Conservation (phyloP, 169 alveolate species). For the Condylostoma magnum region DNA sequence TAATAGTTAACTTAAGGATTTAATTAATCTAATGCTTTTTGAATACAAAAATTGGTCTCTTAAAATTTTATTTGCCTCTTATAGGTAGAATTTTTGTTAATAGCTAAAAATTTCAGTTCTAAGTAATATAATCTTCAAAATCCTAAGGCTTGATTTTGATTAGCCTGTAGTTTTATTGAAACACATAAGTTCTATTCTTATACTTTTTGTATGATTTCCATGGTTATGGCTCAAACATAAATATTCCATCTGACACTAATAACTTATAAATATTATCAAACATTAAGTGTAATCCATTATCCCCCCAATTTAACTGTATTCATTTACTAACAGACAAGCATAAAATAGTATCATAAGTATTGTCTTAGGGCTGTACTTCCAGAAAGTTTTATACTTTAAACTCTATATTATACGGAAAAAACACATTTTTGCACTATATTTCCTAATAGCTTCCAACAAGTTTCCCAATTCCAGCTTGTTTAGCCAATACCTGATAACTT, state of each 20-base stretch:
- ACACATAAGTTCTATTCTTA: background rate
- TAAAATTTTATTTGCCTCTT: too few relatives aligned
- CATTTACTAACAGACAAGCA: background rate
- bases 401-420: background rate
- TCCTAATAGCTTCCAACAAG: too few relatives aligned
- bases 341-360: background rate
- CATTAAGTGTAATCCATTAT: background rate
- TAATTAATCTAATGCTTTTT: too few relatives aligned
- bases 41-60: too few relatives aligned
- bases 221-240: conserved; percentile 8
- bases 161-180: background rate
- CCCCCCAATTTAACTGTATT: conserved; percentile 14
- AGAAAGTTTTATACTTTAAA: background rate
- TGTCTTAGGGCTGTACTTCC: background rate
- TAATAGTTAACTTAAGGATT: too few relatives aligned
- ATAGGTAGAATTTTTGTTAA: too few relatives aligned
- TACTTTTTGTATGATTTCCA: conserved; percentile 15
- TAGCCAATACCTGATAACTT: background rate
- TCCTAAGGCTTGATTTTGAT: conserved; percentile 5
- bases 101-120: too few relatives aligned
- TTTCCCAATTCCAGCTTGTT: background rate
- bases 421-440: background rate
- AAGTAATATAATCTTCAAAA: background rate
- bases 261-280: background rate
- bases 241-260: background rate